Percentiles rank a stretch among this genome's conserved stretches.
These are phyloP conservation scores for Anisogramma anomala DNA, from an alignment of 2,329 filamentous ascomycete genomes.

Conservation along the genomic window DNA sequence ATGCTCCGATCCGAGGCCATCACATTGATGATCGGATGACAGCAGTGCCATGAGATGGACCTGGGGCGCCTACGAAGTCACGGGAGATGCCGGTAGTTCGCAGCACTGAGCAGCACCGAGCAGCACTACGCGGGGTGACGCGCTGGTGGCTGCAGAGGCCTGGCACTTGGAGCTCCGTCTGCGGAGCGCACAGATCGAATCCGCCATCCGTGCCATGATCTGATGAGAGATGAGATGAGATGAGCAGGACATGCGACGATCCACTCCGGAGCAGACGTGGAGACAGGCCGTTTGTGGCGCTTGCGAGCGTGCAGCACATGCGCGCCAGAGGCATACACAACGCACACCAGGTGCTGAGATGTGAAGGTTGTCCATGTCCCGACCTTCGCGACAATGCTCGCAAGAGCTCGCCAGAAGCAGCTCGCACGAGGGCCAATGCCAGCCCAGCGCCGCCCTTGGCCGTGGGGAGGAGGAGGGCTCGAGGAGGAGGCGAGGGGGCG, in stretches of 20 bases:
- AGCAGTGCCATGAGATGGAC: too few species aligned
- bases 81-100: constrained; percentile 4
- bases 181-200: too few species aligned
- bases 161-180: neutral
- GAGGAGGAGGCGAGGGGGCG: too few species aligned
- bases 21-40: too few species aligned
- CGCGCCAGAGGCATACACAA: neutral
- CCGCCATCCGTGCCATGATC: too few species aligned
- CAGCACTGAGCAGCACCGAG: too few species aligned
- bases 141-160: too few species aligned
- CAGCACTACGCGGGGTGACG: neutral
- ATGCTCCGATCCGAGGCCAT: constrained; percentile 4
- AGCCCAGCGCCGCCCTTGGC: neutral
- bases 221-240: constrained; percentile 4
- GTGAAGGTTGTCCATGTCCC: too few species aligned
- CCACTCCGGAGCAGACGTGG: constrained; percentile 7
- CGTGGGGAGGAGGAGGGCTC: neutral
- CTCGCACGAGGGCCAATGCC: neutral
- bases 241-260: constrained; percentile 7
- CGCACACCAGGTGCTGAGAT: too few species aligned
- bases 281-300: neutral
- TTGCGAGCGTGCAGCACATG: neutral
- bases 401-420: too few species aligned
- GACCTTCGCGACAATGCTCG: neutral
- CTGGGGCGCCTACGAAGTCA: too few species aligned